Evolutionary conservation across 768 basidiomycete genomes (phyloP).

Genomic region (Tricholoma matsutake): DNA sequence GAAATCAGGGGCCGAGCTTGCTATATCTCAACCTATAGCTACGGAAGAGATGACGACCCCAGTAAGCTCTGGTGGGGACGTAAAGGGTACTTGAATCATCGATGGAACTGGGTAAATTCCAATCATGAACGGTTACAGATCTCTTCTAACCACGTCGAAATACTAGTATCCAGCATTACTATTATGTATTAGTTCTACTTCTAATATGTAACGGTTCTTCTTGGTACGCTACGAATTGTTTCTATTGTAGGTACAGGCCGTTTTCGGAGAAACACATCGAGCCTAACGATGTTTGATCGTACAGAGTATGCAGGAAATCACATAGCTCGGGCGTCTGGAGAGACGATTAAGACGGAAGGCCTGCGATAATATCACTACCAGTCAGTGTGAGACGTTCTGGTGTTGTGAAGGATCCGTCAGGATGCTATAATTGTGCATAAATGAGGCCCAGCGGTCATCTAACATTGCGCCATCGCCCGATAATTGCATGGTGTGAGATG

Average conservation of each 20-base stretch:
- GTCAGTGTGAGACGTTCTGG: background rate
- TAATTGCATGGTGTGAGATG: slow-evolving; percentile 1
- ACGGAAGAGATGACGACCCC: background rate
- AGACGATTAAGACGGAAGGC: too few species aligned
- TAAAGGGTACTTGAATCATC: background rate
- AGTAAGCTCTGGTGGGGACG: background rate
- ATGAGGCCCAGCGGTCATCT: slow-evolving; percentile 40
- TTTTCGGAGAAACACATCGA: background rate
- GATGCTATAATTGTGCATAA: slow-evolving; percentile 33
- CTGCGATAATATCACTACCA: too few species aligned
- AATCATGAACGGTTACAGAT: background rate
- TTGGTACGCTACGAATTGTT: background rate
- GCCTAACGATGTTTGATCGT: background rate
- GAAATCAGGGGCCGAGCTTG: slow-evolving; percentile 32
- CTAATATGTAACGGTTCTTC: background rate
- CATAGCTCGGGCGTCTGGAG: background rate
- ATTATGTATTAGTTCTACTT: background rate
- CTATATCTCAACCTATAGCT: background rate
- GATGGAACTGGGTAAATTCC: background rate
- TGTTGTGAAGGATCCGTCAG: slow-evolving; percentile 11
- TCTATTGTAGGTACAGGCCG: background rate
- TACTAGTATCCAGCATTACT: too few species aligned
- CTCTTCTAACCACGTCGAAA: background rate
- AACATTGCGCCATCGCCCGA: slow-evolving; percentile 22
- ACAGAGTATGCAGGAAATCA: background rate